Evolutionary conservation across 2,329 filamentous ascomycete species (phyloP).

Genomic region (Fusarium staphyleae): DNA sequence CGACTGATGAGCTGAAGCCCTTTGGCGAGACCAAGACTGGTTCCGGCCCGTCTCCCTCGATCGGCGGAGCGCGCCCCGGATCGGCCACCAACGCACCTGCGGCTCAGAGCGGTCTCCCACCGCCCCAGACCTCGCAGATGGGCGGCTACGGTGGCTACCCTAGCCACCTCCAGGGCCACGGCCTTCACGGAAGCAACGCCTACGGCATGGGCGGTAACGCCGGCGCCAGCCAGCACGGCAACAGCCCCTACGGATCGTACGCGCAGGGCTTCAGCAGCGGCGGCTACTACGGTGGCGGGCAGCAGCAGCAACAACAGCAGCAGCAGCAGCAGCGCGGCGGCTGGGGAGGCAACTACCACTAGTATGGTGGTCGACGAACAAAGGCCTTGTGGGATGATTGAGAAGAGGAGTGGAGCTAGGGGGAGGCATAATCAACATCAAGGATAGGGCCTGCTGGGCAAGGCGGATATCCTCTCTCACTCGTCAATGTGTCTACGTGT

Average conservation of each 20-base stretch:
- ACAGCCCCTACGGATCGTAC: constrained; percentile 62
- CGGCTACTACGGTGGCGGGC: constrained; percentile 54
- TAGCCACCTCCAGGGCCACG: constrained; percentile 60
- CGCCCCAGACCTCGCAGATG: constrained; percentile 63
- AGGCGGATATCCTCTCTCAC: constrained; percentile 39
- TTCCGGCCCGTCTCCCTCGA: constrained; percentile 63
- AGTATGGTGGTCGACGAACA: constrained; percentile 44
- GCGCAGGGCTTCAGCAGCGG: constrained; percentile 55
- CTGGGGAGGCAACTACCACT: constrained; percentile 68
- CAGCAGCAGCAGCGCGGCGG: constrained; percentile 57
- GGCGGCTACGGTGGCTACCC: constrained; percentile 64
- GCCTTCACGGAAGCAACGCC: constrained; percentile 60
- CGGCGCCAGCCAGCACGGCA: constrained; percentile 60
- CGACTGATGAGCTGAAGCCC: constrained; percentile 64
- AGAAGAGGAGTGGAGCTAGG: constrained; percentile 34
- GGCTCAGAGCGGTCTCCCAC: constrained; percentile 60
- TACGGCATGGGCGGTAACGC: constrained; percentile 63
- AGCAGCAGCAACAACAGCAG: constrained; percentile 49
- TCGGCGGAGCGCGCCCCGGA: constrained; percentile 63
- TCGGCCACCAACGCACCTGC: constrained; percentile 64
- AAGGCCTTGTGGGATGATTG: constrained; percentile 29
- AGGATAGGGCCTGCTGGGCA: constrained; percentile 39
- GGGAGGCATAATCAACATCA: constrained; percentile 45
- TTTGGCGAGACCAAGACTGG: constrained; percentile 63
- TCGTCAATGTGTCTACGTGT: constrained; percentile 46